Evolutionary conservation across 2,329 filamentous ascomycete species (phyloP).

Genomic region (Botrytis squamosa): DNA sequence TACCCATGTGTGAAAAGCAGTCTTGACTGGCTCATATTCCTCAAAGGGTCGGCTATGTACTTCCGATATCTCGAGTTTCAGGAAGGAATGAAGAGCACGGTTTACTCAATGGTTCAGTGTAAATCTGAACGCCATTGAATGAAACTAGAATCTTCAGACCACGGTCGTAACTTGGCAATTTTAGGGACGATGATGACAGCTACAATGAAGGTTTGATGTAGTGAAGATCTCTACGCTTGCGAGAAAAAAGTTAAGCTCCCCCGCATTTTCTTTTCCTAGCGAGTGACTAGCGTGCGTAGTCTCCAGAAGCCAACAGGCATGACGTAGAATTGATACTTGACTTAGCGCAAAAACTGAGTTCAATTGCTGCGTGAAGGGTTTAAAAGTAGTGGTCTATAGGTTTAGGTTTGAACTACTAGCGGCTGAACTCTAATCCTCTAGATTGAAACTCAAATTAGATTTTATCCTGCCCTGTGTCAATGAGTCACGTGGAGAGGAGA

Average conservation of each 20-base stretch:
- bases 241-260: background rate
- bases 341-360: too few species aligned
- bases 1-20: background rate
- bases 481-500: background rate
- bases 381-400: background rate
- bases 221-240: rapidly evolving
- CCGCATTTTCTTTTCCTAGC: too few species aligned
- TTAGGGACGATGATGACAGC: background rate
- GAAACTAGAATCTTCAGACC: background rate
- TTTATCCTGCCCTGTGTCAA: too few species aligned
- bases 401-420: background rate
- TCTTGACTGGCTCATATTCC: background rate
- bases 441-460: background rate
- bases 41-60: background rate
- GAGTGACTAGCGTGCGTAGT: background rate
- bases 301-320: rapidly evolving
- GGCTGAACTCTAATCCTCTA: background rate
- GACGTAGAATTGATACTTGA: background rate
- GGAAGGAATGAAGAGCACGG: background rate
- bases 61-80: background rate
- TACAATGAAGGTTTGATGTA: background rate
- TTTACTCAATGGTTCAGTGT: background rate
- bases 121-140: background rate
- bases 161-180: background rate
- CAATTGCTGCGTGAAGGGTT: too few species aligned